Evolutionary conservation across 1,284 basidiomycete species (phyloP), one percentile per base, ranked within the genome.

Genomic region (Leccinum solheimii): DNA sequence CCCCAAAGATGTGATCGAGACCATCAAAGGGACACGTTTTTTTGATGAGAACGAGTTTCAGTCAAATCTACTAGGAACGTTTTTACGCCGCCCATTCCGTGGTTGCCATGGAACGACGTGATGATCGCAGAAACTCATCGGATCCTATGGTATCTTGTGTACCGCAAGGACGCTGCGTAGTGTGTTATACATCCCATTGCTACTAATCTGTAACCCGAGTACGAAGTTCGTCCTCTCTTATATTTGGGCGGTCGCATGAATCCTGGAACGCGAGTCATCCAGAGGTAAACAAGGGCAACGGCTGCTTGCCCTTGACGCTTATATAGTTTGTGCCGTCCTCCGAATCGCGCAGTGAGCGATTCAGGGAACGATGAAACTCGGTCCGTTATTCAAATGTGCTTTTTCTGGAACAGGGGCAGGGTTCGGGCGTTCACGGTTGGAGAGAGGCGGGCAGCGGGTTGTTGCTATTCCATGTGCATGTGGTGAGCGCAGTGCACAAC

Each of bases 401-500:
- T 11, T 0, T n/a, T 38, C 9, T 65, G 56, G 67, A 36, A 53
- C 11, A 10, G 11, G n/a, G 16, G 27, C 8, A 23, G 13, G 10
- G 5, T 19, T 48, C 64, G 65, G 61, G 52, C 4, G 23, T 57
- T 27, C 11, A 52, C 67, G 61, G 48, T 34, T 45, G 32, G n/a
- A n/a, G 49, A 38, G 43, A 19, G 43, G 43, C 10, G 10, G 43
- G 43, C 6, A 21, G 11, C 11, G 11, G 40, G n/a, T n/a, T 11
- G 10, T 19, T 19, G 40, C 40, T 43, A 10, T 43, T 43, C n/a
- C 16, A 43, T 43, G n/a, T 49, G 21, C 45, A 2, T 21, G 21
- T 13, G 34, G 6, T 9, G 36, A 26, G 5, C 14, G 13, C 23
- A 23, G 50, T 2, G 23, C 95, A 98, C 21, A 19, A 45, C 54